Conservation (phyloP, 2,329 filamentous ascomycete species). For the Lachnellula subtilissima region DNA sequence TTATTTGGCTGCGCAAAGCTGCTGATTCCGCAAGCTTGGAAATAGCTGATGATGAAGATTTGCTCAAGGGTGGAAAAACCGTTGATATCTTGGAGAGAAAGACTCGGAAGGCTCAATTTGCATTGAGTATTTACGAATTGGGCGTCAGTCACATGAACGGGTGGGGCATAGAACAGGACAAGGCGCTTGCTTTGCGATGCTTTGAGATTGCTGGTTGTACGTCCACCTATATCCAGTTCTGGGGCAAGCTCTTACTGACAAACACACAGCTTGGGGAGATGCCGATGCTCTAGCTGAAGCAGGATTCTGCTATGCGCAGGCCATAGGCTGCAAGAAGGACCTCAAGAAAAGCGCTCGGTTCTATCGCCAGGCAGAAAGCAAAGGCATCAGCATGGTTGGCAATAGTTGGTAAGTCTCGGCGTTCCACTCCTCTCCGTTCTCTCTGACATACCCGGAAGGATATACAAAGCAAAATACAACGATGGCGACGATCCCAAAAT, state of each 20-base stretch:
- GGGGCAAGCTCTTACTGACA: constrained; percentile 13
- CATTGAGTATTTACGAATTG: constrained; percentile 90
- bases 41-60: constrained; percentile 74
- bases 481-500: constrained; percentile 46
- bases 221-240: constrained; percentile 31
- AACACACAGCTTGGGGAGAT: constrained; percentile 73
- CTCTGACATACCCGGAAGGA: constrained; percentile 51
- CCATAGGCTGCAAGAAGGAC: constrained; percentile 91
- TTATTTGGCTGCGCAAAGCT: constrained; percentile 87
- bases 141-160: constrained; percentile 97
- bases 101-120: constrained; percentile 86
- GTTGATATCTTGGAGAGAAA: constrained; percentile 68
- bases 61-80: constrained; percentile 55
- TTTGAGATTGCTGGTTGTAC: constrained; percentile 91
- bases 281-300: constrained; percentile 90
- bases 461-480: constrained; percentile 92
- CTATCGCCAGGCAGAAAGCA: constrained; percentile 84
- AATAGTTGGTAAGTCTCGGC: constrained; percentile 78
- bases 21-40: constrained; percentile 79
- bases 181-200: constrained; percentile 77
- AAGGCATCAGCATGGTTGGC: constrained; percentile 95
- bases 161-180: constrained; percentile 95
- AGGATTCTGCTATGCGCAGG: constrained; percentile 93
- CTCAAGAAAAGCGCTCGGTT: constrained; percentile 89
- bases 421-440: background rate